Evolutionary conservation across 2,329 filamentous ascomycete species (phyloP).

Genomic region (Fusarium acutatum): DNA sequence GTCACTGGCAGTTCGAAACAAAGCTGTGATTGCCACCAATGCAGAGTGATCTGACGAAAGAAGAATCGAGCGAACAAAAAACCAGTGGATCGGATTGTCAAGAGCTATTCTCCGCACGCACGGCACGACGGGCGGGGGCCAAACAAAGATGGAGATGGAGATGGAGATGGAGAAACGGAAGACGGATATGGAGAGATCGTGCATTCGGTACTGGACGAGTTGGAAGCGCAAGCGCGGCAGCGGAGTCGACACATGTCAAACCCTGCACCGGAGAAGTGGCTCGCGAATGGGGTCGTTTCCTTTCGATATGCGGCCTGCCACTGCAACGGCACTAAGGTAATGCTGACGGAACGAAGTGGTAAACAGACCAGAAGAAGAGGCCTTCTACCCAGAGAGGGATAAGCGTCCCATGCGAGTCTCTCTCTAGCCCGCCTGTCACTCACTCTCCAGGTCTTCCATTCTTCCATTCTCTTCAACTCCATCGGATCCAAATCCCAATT

Average conservation of each 20-base stretch:
- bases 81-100: slow-evolving; percentile 34
- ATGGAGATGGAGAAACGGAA: slow-evolving; percentile 1
- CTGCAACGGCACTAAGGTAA: slow-evolving; percentile 16
- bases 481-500: slow-evolving; percentile 22
- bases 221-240: slow-evolving; percentile 30
- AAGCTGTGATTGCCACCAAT: slow-evolving; percentile 18
- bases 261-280: slow-evolving; percentile 36
- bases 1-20: not conserved
- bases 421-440: slow-evolving; percentile 3
- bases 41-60: slow-evolving; percentile 14
- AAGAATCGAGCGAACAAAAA: slow-evolving; percentile 3
- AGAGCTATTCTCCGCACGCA: slow-evolving; percentile 40
- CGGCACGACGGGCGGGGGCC: slow-evolving; percentile 22
- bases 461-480: slow-evolving; percentile 18
- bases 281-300: slow-evolving; percentile 43
- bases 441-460: slow-evolving; percentile 16
- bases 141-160: slow-evolving; percentile 31
- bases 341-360: slow-evolving; percentile 23
- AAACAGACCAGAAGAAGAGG: slow-evolving; percentile 14
- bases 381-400: slow-evolving; percentile 36
- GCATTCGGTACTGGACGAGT: slow-evolving; percentile 35
- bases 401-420: slow-evolving; percentile 34
- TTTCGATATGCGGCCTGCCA: slow-evolving; percentile 20
- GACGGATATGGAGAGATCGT: slow-evolving; percentile 37
- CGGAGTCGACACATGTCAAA: slow-evolving; percentile 34